Evolutionary conservation across 768 basidiomycete species (phyloP).

Genomic region (Lanmaoa rubissima): DNA sequence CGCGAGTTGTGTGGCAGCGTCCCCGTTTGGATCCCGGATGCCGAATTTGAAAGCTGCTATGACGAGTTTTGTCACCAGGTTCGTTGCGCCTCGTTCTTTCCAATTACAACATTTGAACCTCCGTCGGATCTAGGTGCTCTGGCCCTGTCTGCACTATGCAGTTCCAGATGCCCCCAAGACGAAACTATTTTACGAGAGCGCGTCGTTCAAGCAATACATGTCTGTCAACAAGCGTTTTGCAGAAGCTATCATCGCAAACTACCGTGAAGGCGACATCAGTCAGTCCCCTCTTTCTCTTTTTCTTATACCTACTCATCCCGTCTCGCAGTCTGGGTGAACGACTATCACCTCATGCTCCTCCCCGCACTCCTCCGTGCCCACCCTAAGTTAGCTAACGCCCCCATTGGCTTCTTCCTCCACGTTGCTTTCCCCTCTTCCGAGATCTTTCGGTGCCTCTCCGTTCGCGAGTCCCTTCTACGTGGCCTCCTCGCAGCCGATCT

Average conservation of each 20-base stretch:
- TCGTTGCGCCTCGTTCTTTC: slow-evolving; percentile 20
- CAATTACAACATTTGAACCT: slow-evolving; percentile 19
- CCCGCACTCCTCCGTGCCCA: slow-evolving; percentile 78
- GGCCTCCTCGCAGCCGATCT: slow-evolving; percentile 94
- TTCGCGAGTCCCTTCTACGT: slow-evolving; percentile 71
- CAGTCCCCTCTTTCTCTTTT: not conserved
- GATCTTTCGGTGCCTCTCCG: slow-evolving; percentile 89
- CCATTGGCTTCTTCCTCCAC: slow-evolving; percentile 89
- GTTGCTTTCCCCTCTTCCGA: slow-evolving; percentile 95
- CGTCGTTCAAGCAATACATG: slow-evolving; percentile 80
- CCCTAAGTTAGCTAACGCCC: slow-evolving; percentile 42
- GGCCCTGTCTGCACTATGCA: slow-evolving; percentile 86
- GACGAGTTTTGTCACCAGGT: slow-evolving; percentile 87
- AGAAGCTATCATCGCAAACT: slow-evolving; percentile 72
- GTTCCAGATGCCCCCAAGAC: slow-evolving; percentile 87
- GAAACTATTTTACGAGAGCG: slow-evolving; percentile 76
- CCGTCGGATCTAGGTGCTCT: slow-evolving; percentile 51
- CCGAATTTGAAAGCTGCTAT: slow-evolving; percentile 75
- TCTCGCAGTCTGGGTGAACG: slow-evolving; percentile 73
- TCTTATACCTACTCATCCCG: slow-evolving; percentile 4
- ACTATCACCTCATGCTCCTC: slow-evolving; percentile 95
- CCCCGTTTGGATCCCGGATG: slow-evolving; percentile 80
- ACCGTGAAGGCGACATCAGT: slow-evolving; percentile 87
- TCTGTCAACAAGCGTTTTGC: slow-evolving; percentile 92
- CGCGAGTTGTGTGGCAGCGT: slow-evolving; percentile 39